These are phyloP conservation scores for Stevia rebaudiana DNA, from an alignment of 140 eudicot genomes.

Conservation along the genomic window DNA sequence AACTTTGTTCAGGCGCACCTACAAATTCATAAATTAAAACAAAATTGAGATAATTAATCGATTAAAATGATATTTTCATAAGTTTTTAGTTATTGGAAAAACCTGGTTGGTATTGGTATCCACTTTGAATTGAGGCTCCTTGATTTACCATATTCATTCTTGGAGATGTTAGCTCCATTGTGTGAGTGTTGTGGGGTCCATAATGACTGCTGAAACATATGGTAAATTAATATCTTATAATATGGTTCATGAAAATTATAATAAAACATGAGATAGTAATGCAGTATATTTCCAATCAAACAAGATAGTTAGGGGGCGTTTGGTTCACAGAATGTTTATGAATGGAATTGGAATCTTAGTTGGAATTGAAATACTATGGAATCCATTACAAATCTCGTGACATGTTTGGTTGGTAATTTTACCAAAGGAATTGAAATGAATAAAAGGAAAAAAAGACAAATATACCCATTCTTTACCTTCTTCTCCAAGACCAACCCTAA, in stretches of 20 bases:
- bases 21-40: slow-evolving; percentile 1
- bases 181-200: slow-evolving; percentile 34
- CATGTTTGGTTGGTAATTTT: too few species aligned
- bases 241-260: slow-evolving; percentile 12
- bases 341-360: too few species aligned
- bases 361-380: too few species aligned
- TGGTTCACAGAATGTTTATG: too few species aligned
- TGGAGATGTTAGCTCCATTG: slow-evolving; percentile 63
- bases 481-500: too few species aligned
- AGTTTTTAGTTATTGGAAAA: background rate
- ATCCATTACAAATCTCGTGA: too few species aligned
- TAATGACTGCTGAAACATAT: slow-evolving; percentile 41
- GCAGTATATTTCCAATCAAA: background rate
- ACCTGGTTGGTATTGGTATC: slow-evolving; percentile 54
- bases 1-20: slow-evolving; percentile 49
- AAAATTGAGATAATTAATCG: background rate
- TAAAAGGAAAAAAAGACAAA: too few species aligned
- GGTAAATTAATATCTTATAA: slow-evolving; percentile 16
- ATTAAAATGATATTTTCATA: background rate
- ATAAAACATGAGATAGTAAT: slow-evolving; percentile 14
- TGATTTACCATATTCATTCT: slow-evolving; percentile 49
- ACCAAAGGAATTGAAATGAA: too few species aligned
- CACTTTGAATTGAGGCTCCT: slow-evolving; percentile 39
- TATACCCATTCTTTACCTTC: too few species aligned
- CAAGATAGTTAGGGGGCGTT: background rate